Base-by-base conservation (phyloP, 345 rosid species). In the Mangifera indica region DNA sequence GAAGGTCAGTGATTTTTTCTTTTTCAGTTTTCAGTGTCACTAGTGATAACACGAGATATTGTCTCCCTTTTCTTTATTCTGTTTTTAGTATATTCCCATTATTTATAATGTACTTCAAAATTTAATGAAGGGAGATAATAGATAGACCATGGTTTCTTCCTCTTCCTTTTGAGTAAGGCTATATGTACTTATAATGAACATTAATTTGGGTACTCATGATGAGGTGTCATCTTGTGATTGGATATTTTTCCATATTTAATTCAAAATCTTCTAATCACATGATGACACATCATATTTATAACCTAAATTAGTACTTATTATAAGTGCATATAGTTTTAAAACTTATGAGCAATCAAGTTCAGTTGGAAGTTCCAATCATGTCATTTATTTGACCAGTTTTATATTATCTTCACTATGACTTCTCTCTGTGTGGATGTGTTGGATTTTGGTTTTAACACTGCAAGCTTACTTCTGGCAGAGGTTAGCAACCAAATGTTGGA, bases 401-500 rank as follows among this genome's bases (percentile, higher is more conserved):
- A 7, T 44, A n/a, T n/a, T 18, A 2, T 18, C 49, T 12, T 48
- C 12, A 5, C 22, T 44, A 2, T 8, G 42, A n/a, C 29, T 25
- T 25, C 49, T 3, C 42, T 17, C 49, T 25, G 25, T 21, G 49
- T 20, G 26, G 5, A 13, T 58, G 40, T 34, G 29, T 37, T 44
- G 14, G 60, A 56, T 66, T 21, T 57, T 54, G 25, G 11, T 25
- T n/a, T 3, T 24, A 12, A 54, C 48, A n/a, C 29, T 61, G 13
- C 17, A 13, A 5, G 1, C 3, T 52, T 67, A 29, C 51, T 25
- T 69, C 34, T 65, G 79, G 76, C 89, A 85, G 85, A 85, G 79
- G 87, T 83, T 49, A 83, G 89, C 82, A 85, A 83, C 78, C 89
- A 85, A 62, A 85, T 85, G 85, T 49, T 81, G 80, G 87, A 85